A percentile compares a stretch with the other conserved stretches of the same genome.
Conservation (phyloP, 2,329 filamentous ascomycete species). For the Pyricularia grisea region DNA sequence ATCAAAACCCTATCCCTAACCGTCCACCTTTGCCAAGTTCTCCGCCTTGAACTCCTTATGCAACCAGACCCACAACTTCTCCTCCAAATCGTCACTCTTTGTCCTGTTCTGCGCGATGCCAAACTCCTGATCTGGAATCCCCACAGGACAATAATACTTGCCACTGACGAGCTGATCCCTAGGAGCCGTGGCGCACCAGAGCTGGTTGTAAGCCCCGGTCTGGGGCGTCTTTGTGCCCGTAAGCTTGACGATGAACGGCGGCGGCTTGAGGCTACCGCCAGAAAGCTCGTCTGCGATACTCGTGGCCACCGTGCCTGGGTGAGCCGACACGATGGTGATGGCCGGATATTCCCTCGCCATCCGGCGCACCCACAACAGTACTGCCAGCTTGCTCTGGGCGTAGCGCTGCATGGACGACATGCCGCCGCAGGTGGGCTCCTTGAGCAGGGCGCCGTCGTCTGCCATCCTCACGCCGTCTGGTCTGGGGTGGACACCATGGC, state of each 20-base stretch:
- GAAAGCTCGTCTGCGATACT: neutral
- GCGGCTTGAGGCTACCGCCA: neutral
- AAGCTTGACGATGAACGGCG: neutral
- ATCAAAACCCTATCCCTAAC: neutral
- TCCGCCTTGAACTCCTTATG: slow-evolving; percentile 14
- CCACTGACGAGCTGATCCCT: slow-evolving; percentile 16
- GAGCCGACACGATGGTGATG: neutral
- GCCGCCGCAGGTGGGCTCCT: slow-evolving; percentile 11
- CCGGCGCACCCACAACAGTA: slow-evolving; percentile 27
- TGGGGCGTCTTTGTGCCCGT: neutral
- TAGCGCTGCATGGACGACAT: slow-evolving; percentile 20
- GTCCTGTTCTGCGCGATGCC: slow-evolving; percentile 11
- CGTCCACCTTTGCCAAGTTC: neutral
- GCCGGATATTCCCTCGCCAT: slow-evolving; percentile 9
- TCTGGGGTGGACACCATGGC: slow-evolving; percentile 9
- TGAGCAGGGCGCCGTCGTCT: slow-evolving; percentile 12
- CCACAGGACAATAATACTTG: slow-evolving; percentile 23
- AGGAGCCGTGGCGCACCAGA: neutral
- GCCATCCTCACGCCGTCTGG: slow-evolving; percentile 8
- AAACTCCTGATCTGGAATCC: slow-evolving; percentile 12
- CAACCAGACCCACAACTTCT: slow-evolving; percentile 22
- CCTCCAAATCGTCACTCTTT: slow-evolving; percentile 11
- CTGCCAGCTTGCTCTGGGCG: slow-evolving; percentile 36
- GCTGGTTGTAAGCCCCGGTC: neutral
- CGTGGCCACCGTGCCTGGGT: neutral